Evolutionary conservation across 371 early-diverging fungal genomes (phyloP).

Genomic region (Mucor sp.): DNA sequence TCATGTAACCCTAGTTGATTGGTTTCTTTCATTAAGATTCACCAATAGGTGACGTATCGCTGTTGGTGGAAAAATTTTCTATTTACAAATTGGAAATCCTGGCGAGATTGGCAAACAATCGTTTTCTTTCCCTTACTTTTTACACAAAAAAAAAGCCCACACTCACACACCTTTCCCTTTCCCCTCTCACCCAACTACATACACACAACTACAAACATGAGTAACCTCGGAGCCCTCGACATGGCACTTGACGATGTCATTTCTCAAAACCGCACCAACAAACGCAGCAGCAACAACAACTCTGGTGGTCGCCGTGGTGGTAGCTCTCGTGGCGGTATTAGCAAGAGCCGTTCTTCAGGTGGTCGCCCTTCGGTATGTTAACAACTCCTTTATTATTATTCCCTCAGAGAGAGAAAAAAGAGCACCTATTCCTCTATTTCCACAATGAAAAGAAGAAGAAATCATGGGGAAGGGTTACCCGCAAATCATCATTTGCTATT

Average conservation of each 20-base stretch:
- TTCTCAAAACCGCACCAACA: slow-evolving; percentile 34
- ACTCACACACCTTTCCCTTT: background rate
- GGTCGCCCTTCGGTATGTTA: slow-evolving; percentile 42
- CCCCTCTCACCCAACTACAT: background rate
- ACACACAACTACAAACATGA: slow-evolving; percentile 15
- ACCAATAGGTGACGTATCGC: background rate
- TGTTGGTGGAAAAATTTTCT: background rate
- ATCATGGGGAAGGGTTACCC: background rate
- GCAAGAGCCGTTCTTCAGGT: slow-evolving; percentile 29
- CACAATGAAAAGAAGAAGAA: slow-evolving; percentile 4
- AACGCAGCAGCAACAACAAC: slow-evolving; percentile 19
- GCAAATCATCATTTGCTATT: background rate
- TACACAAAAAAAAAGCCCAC: background rate
- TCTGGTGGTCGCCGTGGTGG: slow-evolving; percentile 18
- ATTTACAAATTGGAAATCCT: background rate
- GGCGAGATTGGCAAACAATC: background rate
- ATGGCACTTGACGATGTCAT: slow-evolving; percentile 60
- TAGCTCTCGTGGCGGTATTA: slow-evolving; percentile 21
- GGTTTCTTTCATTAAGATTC: background rate
- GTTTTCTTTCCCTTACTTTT: background rate
- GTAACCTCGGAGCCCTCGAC: slow-evolving; percentile 44
- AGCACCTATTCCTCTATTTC: slow-evolving; percentile 7
- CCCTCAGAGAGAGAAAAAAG: slow-evolving; percentile 7
- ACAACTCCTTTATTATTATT: slow-evolving; percentile 13
- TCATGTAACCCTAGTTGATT: background rate